Evolutionary conservation across 2,329 filamentous ascomycete genomes (phyloP), one percentile per base, ranked within the genome.

Genomic region (Colletotrichum filicis): DNA sequence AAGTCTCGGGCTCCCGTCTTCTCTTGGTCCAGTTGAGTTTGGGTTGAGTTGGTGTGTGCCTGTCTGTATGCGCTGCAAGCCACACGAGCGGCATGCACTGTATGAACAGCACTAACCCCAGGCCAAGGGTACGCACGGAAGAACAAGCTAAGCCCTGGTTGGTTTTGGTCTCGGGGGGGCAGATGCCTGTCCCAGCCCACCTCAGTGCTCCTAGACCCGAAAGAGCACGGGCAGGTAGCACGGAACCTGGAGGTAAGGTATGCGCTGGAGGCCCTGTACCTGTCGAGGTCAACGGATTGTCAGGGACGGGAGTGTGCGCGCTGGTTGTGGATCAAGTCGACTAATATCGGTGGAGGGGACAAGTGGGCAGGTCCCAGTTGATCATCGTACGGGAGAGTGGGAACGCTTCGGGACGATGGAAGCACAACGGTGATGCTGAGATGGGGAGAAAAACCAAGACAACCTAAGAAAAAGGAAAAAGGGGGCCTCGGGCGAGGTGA

Each of bases 291-390:
- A 22, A 57, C 57, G 42, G 70, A 60, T 69, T 70, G 66, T 55
- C 70, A 73, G 66, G 70, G 53, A 64, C 66, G 66, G 53, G 59
- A 64, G 32, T 56, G 66, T 64, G 66, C 59, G 53, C 53, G 61
- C 59, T 61, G 70, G 30, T 58, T 63, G 58, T 72, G 69, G 69
- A 69, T 69, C 66, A 46, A 60, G 61, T 67, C 62, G 56, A 66
- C 55, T 71, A 71, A 52, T 53, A 61, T 61, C 35, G 24, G 61
- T 52, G 49, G 71, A 59, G 22, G 61, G 62, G 67, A 56, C 46
- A 59, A 67, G 71, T 71, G 68, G 66, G 32, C 61, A 66, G 71
- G 71, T 65, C 61, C 61, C 49, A 73, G 61, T 66, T 57, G 37
- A 67, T 62, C 46, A 66, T 62, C 60, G 61, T 70, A 69, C 55